Evolutionary conservation across 2,329 filamentous ascomycete genomes (phyloP), one percentile per base, ranked within the genome.

Genomic region (Ophiostoma angusticollis): DNA sequence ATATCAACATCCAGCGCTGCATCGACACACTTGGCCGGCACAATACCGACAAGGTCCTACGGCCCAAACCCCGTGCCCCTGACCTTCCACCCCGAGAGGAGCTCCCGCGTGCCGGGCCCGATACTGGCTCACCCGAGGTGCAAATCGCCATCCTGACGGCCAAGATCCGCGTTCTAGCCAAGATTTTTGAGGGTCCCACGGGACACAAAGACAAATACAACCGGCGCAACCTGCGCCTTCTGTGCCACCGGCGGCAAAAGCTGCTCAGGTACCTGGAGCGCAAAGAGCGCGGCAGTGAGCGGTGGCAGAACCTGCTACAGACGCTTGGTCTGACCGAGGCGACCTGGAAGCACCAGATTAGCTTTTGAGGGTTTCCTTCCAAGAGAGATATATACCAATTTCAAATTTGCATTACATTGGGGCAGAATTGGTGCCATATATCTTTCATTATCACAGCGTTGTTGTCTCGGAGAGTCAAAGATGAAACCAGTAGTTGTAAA

Each of bases 41-140:
- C 67, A 76, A 80, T 50, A 98, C 91, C 1, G 91, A 98, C 59
- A 52, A 59, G 8, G 56, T 62, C 4, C 70, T 98, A 22, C 68
- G 70, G 18, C 75, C 76, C 1, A 81, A 78, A 56, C 64, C 72
- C 3, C 58, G 64, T 30, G 65, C 64, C 13, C 51, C 56, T 27
- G 62, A 66, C 28, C 51, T 65, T 54, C 34, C 54, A 54, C 45
- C 55, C 43, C 53, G 63, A 50, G 54, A 61, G 38, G 54, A 51
- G 13, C 54, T 57, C 50, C 58, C 59, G 19, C 80, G 93, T 23
- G 76, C 78, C n/a, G 91, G 91, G 0, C 82, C 81, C 5, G 91
- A 98, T 56, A 98, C 89, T 1, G 91, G 91, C 25, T 93, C 84
- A 51, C 84, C 84, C 6, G 91, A 98, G 62, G 93, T 98, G n/a